Evolutionary conservation across 768 basidiomycete species (phyloP).

Genomic region (Mycena amicta): DNA sequence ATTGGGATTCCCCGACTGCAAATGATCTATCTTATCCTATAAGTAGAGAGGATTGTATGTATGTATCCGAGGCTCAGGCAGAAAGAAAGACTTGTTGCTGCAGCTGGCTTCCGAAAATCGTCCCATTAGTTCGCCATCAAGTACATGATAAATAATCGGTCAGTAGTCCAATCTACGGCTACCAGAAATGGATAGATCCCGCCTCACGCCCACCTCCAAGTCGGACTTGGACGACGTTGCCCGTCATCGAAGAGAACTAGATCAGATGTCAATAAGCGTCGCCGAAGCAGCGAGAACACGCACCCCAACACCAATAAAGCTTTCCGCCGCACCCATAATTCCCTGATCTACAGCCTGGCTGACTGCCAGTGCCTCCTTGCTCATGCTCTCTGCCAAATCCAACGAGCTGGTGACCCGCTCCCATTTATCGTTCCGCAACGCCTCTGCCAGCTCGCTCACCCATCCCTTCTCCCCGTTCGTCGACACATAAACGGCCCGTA

Average conservation of each 20-base stretch:
- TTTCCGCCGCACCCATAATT: slow-evolving; percentile 46
- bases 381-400: slow-evolving; percentile 38
- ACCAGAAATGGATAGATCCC: slow-evolving; percentile 12
- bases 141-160: background rate
- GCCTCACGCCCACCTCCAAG: slow-evolving; percentile 24
- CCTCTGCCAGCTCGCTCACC: slow-evolving; percentile 39
- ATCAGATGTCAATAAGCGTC: background rate
- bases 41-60: too few species aligned
- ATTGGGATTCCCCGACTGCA: slow-evolving; percentile 64
- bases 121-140: background rate
- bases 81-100: too few species aligned
- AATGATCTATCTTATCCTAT: too few species aligned
- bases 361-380: slow-evolving; percentile 45
- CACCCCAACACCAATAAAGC: slow-evolving; percentile 53
- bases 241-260: slow-evolving; percentile 34
- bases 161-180: background rate
- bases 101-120: too few species aligned
- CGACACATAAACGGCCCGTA: slow-evolving; percentile 47
- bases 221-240: slow-evolving; percentile 39
- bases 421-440: slow-evolving; percentile 40
- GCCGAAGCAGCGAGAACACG: background rate
- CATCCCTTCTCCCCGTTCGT: slow-evolving; percentile 46
- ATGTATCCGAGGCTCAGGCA: too few species aligned
- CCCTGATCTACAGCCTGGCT: slow-evolving; percentile 53
- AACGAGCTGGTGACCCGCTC: slow-evolving; percentile 38